phyloP scores from a whole-genome alignment of 768 basidiomycete genomes.

The Suillus variegatus region DNA sequence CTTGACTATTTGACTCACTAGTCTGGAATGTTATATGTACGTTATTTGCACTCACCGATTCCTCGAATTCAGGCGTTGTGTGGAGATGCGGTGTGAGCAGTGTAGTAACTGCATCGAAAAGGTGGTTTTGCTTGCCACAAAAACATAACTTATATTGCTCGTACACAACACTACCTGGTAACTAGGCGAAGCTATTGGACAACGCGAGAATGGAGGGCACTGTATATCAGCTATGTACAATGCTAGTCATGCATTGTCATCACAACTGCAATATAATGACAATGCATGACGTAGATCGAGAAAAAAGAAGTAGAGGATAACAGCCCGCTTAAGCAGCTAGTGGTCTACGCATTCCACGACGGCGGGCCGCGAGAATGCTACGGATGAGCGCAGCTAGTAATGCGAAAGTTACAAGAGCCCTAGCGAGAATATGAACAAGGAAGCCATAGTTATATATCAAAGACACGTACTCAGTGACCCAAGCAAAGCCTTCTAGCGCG shows the following conservation, averaged over 20 bases:
- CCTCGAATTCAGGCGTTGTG: not conserved
- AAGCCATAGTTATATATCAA: not conserved
- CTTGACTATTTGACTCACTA: not conserved
- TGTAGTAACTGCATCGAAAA: not conserved
- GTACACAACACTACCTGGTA: no score
- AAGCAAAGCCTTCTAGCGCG: conserved; percentile 72
- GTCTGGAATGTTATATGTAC: no score
- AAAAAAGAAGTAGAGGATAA: not conserved
- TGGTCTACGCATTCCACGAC: conserved; percentile 62
- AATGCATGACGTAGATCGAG: not conserved
- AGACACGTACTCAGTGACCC: conserved; percentile 64
- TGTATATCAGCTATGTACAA: not conserved
- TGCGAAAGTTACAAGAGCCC: conserved; percentile 65
- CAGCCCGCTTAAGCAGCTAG: conserved; percentile 38
- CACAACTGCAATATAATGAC: not conserved
- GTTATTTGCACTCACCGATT: no score
- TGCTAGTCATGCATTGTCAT: not conserved
- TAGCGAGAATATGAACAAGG: conserved; percentile 25
- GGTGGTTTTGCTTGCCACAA: not conserved
- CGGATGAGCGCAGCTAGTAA: conserved; percentile 60
- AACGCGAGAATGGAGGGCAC: not conserved
- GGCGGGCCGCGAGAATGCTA: conserved; percentile 57
- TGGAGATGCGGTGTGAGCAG: not conserved
- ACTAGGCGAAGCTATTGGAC: no score
- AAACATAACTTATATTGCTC: not conserved